Evolutionary conservation across 805 yeast genomes (phyloP).

Genomic region (Blastobotrys mokoenaii): DNA sequence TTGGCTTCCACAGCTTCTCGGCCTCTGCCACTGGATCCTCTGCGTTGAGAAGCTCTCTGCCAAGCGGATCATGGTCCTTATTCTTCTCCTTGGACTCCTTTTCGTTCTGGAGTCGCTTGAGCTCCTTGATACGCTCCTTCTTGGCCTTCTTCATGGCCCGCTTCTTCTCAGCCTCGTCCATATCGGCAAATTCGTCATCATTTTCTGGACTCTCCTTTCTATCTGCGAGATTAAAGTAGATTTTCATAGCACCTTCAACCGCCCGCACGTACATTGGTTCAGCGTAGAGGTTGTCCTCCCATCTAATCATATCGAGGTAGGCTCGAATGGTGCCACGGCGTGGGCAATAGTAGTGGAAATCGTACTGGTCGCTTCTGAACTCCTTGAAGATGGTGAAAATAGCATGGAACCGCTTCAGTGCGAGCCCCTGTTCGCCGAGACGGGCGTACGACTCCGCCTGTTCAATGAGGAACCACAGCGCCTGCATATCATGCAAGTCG

Average conservation of each 20-base stretch:
- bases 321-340: slow-evolving; percentile 86
- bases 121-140: slow-evolving; percentile 36
- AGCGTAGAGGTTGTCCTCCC: slow-evolving; percentile 72
- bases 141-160: slow-evolving; percentile 33
- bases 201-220: slow-evolving; percentile 12
- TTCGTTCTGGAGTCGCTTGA: slow-evolving; percentile 30
- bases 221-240: slow-evolving; percentile 40
- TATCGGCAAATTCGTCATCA: slow-evolving; percentile 16
- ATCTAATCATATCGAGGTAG: slow-evolving; percentile 62
- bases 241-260: slow-evolving; percentile 50
- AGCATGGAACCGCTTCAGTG: slow-evolving; percentile 69
- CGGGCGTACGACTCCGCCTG: slow-evolving; percentile 77
- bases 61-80: slow-evolving; percentile 39
- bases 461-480: slow-evolving; percentile 80
- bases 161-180: slow-evolving; percentile 26
- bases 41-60: slow-evolving; percentile 32
- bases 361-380: slow-evolving; percentile 78
- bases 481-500: slow-evolving; percentile 84
- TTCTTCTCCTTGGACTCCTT: slow-evolving; percentile 33
- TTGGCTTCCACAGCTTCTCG: slow-evolving; percentile 33
- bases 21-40: slow-evolving; percentile 37
- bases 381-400: slow-evolving; percentile 60
- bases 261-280: slow-evolving; percentile 70
- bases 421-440: slow-evolving; percentile 54
- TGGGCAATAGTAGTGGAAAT: slow-evolving; percentile 88